A percentile compares a stretch with the other conserved stretches of the same genome.
phyloP scores from a whole-genome alignment of 1,139 yeast genomes.

The Scheffersomyces stambukii region DNA sequence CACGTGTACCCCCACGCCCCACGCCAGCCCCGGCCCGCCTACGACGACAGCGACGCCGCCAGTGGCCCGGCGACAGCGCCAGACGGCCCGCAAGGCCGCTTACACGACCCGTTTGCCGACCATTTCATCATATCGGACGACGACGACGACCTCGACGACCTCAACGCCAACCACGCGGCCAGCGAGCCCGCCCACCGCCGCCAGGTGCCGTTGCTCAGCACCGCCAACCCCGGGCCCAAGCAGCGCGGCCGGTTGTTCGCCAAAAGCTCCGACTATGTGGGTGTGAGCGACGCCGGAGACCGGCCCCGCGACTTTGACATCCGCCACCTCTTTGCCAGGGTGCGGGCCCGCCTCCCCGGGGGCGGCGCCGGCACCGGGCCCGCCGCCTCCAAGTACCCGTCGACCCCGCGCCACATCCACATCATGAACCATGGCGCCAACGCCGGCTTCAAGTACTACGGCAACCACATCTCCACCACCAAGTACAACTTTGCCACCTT shows the following conservation, averaged over 20 bases:
- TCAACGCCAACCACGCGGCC: neutral
- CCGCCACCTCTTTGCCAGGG: constrained; percentile 36
- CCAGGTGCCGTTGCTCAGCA: constrained; percentile 23
- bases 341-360: constrained; percentile 12
- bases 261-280: constrained; percentile 18
- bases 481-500: constrained; percentile 93
- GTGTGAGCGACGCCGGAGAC: constrained; percentile 17
- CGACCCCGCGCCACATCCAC: constrained; percentile 49
- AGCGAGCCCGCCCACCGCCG: constrained; percentile 7
- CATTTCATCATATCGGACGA: constrained; percentile 32
- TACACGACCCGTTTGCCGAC: constrained; percentile 19
- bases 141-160: constrained; percentile 13
- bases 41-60: too few relatives aligned
- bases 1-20: constrained; percentile 9
- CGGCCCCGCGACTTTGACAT: constrained; percentile 48
- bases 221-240: constrained; percentile 10
- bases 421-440: constrained; percentile 62
- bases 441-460: constrained; percentile 54
- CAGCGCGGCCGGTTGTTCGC: neutral
- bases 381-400: too few relatives aligned
- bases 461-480: constrained; percentile 93
- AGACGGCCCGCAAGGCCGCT: neutral
- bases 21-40: constrained; percentile 2
- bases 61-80: too few relatives aligned
- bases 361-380: constrained; percentile 5